Conservation (phyloP, 768 basidiomycete species). For the Podaxis mareebaensis region DNA sequence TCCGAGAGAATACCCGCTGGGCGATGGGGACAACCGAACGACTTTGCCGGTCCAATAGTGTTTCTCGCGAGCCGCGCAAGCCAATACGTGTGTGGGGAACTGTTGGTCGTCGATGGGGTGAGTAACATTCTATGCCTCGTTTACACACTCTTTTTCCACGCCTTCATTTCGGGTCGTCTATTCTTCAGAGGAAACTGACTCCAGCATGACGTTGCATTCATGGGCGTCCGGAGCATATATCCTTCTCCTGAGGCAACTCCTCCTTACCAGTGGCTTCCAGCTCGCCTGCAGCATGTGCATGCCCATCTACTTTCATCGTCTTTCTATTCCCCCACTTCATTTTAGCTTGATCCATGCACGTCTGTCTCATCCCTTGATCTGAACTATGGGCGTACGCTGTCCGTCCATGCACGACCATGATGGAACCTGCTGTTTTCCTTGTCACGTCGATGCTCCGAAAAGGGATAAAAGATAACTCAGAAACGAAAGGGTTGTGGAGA, state of each 20-base stretch:
- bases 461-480: neutral
- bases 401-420: neutral
- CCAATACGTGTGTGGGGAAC: constrained; percentile 73
- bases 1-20: constrained; percentile 73
- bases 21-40: constrained; percentile 69
- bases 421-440: neutral
- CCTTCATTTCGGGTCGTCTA: constrained; percentile 20
- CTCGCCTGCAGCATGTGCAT: neutral
- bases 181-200: neutral
- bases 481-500: neutral
- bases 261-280: neutral
- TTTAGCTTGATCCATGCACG: neutral
- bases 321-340: neutral
- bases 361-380: neutral
- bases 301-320: neutral
- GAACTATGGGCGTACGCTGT: neutral
- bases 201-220: neutral
- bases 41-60: constrained; percentile 73
- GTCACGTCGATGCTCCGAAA: neutral
- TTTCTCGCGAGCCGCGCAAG: constrained; percentile 71
- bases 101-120: constrained; percentile 71
- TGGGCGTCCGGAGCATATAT: neutral
- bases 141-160: neutral
- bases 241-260: neutral
- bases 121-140: constrained; percentile 24